Percentiles rank a stretch among this genome's conserved stretches.
phyloP scores from a whole-genome alignment of 1,284 basidiomycete species.

The Ganoderma multipileum region DNA sequence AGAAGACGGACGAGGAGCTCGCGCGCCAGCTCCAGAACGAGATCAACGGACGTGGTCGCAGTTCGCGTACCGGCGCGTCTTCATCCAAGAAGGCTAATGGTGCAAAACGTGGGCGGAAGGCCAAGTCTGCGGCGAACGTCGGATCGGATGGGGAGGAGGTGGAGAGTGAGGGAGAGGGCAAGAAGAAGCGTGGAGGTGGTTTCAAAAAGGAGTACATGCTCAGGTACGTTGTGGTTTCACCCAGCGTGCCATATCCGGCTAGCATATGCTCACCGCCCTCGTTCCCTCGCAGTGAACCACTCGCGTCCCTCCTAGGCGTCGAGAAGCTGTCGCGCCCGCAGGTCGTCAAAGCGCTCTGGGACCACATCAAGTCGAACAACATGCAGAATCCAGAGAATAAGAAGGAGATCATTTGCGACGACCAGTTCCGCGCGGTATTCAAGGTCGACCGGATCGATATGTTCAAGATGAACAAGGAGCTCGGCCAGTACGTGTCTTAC shows the following conservation, averaged over 20 bases:
- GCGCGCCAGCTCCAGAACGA: slow-evolving; percentile 76
- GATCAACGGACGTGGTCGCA: slow-evolving; percentile 70
- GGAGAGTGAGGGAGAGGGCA: slow-evolving; percentile 46
- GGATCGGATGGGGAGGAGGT: slow-evolving; percentile 61
- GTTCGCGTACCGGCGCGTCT: slow-evolving; percentile 44
- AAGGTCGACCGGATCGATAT: slow-evolving; percentile 81
- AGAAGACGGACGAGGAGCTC: slow-evolving; percentile 67
- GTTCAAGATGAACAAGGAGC: slow-evolving; percentile 87
- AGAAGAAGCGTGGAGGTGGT: slow-evolving; percentile 49
- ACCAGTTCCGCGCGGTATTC: slow-evolving; percentile 72
- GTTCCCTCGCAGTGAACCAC: slow-evolving; percentile 57
- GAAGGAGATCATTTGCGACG: slow-evolving; percentile 84
- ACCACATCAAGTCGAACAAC: slow-evolving; percentile 79
- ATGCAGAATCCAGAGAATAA: slow-evolving; percentile 84
- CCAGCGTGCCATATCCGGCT: background rate
- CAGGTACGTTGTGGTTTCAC: slow-evolving; percentile 52
- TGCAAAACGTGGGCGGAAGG: slow-evolving; percentile 48
- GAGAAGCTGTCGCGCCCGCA: slow-evolving; percentile 83
- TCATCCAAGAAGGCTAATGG: slow-evolving; percentile 48
- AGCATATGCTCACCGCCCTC: slow-evolving; percentile 5
- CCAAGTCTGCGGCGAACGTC: slow-evolving; percentile 63
- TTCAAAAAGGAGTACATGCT: slow-evolving; percentile 81
- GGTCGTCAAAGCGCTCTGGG: slow-evolving; percentile 88
- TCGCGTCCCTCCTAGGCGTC: slow-evolving; percentile 63
- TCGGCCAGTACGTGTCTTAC: slow-evolving; percentile 67